Conservation (phyloP, 768 basidiomycete genomes). For the Calvatia gigantea region DNA sequence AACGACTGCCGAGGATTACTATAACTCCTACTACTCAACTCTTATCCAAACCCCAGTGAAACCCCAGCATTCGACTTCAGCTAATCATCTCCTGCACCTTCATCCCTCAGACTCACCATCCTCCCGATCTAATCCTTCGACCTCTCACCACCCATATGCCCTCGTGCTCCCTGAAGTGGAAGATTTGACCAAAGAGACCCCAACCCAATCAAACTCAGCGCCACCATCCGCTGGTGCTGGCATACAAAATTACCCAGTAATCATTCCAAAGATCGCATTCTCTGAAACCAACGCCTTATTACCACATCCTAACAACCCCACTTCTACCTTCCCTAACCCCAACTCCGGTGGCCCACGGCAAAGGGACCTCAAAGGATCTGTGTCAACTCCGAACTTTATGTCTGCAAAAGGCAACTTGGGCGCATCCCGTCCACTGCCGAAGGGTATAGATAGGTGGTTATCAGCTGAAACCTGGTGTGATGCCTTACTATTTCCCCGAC, state of each 20-base stretch:
- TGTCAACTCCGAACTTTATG: slow-evolving; percentile 66
- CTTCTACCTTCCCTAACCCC: slow-evolving; percentile 15
- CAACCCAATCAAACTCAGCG: slow-evolving; percentile 3
- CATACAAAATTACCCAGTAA: not conserved
- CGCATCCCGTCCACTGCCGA: slow-evolving; percentile 21
- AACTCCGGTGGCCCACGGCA: slow-evolving; percentile 11
- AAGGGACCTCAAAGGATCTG: slow-evolving; percentile 45
- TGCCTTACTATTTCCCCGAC: slow-evolving; percentile 72
- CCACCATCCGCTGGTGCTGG: slow-evolving; percentile 4
- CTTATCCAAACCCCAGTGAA: slow-evolving; percentile 20
- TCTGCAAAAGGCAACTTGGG: not conserved
- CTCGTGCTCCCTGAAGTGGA: slow-evolving; percentile 29
- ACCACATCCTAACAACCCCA: slow-evolving; percentile 15
- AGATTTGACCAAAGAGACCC: not conserved
- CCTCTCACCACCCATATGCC: slow-evolving; percentile 48
- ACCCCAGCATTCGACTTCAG: slow-evolving; percentile 10
- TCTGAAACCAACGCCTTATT: not conserved
- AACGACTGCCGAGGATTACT: slow-evolving; percentile 40
- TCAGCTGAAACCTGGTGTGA: slow-evolving; percentile 82
- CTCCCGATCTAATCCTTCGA: slow-evolving; percentile 23
- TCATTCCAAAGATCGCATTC: slow-evolving; percentile 11
- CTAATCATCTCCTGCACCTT: slow-evolving; percentile 12
- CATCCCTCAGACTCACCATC: slow-evolving; percentile 14
- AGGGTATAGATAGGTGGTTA: slow-evolving; percentile 61
- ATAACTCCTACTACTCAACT: slow-evolving; percentile 48